These are phyloP conservation scores for Tetracentron sinense DNA, from an alignment of 164 flowering plant genomes.

Conservation along the genomic window DNA sequence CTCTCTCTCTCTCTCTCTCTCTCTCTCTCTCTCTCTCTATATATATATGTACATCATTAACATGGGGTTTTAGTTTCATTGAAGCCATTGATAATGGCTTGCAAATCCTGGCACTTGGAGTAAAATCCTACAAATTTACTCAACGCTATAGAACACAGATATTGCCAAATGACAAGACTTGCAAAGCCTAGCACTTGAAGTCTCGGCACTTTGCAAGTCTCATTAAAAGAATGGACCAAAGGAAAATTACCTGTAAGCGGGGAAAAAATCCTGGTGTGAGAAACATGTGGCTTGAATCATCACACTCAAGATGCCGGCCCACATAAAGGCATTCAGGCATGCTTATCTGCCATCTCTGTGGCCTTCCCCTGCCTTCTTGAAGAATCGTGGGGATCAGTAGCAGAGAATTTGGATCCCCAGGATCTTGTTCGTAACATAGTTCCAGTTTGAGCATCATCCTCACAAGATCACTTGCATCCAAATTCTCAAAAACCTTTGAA, in stretches of 20 bases:
- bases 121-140: too few species aligned
- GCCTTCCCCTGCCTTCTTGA: constrained; percentile 72
- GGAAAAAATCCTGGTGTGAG: constrained; percentile 93
- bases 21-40: too few species aligned
- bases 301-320: constrained; percentile 86
- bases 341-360: constrained; percentile 64
- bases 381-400: constrained; percentile 71
- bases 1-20: too few species aligned
- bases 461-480: constrained; percentile 73
- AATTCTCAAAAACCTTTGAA: constrained; percentile 61
- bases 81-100: too few species aligned
- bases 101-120: too few species aligned
- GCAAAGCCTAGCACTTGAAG: too few species aligned
- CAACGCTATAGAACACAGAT: too few species aligned
- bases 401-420: constrained; percentile 58
- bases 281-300: constrained; percentile 83
- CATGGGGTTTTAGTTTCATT: too few species aligned
- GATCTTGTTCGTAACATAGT: constrained; percentile 77
- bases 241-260: constrained; percentile 59
- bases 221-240: background rate
- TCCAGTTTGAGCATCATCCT: constrained; percentile 88
- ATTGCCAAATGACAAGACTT: too few species aligned
- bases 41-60: too few species aligned
- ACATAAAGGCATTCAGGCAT: constrained; percentile 49
- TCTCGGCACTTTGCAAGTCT: too few species aligned